Percentiles rank a stretch among this genome's conserved stretches.
Evolutionary conservation across 2,329 filamentous ascomycete species (phyloP).

Genomic region (Diaporthe vexans): DNA sequence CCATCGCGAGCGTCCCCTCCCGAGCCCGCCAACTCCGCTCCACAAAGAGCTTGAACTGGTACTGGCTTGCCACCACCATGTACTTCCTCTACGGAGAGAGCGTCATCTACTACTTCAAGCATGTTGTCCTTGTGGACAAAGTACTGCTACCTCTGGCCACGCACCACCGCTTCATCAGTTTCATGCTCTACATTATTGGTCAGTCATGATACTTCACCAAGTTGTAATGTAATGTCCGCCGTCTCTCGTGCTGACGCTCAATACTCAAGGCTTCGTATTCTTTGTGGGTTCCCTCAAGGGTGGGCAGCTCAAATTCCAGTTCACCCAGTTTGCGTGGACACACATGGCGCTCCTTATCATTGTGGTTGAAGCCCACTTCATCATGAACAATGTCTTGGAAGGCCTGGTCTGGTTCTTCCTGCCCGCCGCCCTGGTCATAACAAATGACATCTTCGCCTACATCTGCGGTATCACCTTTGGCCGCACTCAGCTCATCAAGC

Average conservation of each 20-base stretch:
- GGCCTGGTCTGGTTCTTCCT: constrained; percentile 99
- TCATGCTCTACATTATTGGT: constrained; percentile 98
- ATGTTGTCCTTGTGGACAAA: constrained; percentile 94
- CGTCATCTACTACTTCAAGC: constrained; percentile 99
- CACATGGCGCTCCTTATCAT: constrained; percentile 99
- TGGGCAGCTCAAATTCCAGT: constrained; percentile 97
- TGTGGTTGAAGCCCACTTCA: constrained; percentile 97
- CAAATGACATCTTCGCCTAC: constrained; percentile 98
- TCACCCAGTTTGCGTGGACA: constrained; percentile 99
- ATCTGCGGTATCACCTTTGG: constrained; percentile 98
- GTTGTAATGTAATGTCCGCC: neutral
- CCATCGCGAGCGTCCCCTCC: constrained; percentile 94
- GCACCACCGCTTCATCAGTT: constrained; percentile 98
- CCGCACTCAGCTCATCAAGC: constrained; percentile 94
- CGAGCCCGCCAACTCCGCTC: constrained; percentile 91
- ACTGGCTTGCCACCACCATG: constrained; percentile 98
- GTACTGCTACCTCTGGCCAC: constrained; percentile 94
- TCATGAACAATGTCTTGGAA: constrained; percentile 99
- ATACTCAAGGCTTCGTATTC: constrained; percentile 87
- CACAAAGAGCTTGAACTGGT: constrained; percentile 98
- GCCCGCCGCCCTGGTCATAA: constrained; percentile 94
- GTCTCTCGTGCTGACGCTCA: constrained; percentile 41
- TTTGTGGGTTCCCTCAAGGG: constrained; percentile 96
- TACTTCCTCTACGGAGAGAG: constrained; percentile 99
- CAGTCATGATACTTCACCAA: constrained; percentile 51